A percentile compares a stretch with the other conserved stretches of the same genome.
These are phyloP conservation scores for Cercospora janseana DNA, from an alignment of 2,329 filamentous ascomycete genomes.

Conservation along the genomic window DNA sequence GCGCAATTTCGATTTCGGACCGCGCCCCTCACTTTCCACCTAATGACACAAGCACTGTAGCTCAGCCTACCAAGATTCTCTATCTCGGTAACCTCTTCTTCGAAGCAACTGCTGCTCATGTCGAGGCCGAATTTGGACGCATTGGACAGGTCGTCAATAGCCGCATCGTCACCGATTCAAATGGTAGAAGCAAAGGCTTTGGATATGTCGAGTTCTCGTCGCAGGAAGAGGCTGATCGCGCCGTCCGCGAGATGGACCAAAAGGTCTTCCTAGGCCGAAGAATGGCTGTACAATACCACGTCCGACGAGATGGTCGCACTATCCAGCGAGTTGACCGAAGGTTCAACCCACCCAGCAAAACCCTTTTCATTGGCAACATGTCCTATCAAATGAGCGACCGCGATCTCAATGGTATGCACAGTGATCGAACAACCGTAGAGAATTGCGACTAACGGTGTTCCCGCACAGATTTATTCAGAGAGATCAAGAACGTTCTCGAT, in stretches of 20 bases:
- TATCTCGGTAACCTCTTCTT: slow-evolving; percentile 71
- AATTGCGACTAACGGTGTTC: not conserved
- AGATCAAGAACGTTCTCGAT: slow-evolving; percentile 67
- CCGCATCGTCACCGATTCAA: slow-evolving; percentile 59
- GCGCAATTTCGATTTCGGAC: slow-evolving; percentile 14
- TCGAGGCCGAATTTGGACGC: slow-evolving; percentile 58
- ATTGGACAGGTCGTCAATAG: slow-evolving; percentile 56
- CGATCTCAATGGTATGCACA: slow-evolving; percentile 63
- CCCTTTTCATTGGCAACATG: slow-evolving; percentile 81
- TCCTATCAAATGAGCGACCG: slow-evolving; percentile 81
- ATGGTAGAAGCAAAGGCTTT: slow-evolving; percentile 69
- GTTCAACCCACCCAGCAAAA: slow-evolving; percentile 59
- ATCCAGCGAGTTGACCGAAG: no score
- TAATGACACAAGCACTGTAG: not conserved
- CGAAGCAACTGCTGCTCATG: slow-evolving; percentile 61
- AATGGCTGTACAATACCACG: slow-evolving; percentile 61
- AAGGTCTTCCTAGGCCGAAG: slow-evolving; percentile 63
- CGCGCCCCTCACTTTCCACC: not conserved
- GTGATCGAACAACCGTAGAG: not conserved
- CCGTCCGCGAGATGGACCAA: slow-evolving; percentile 59
- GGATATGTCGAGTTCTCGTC: slow-evolving; percentile 63
- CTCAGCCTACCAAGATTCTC: slow-evolving; percentile 46
- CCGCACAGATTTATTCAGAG: slow-evolving; percentile 62
- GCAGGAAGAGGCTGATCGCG: slow-evolving; percentile 53
- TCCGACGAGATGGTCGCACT: no score